Percentiles rank a stretch among this genome's conserved stretches.
These are phyloP conservation scores for Cyberlindnera saturnus DNA, from an alignment of 805 yeast species.

Conservation along the genomic window DNA sequence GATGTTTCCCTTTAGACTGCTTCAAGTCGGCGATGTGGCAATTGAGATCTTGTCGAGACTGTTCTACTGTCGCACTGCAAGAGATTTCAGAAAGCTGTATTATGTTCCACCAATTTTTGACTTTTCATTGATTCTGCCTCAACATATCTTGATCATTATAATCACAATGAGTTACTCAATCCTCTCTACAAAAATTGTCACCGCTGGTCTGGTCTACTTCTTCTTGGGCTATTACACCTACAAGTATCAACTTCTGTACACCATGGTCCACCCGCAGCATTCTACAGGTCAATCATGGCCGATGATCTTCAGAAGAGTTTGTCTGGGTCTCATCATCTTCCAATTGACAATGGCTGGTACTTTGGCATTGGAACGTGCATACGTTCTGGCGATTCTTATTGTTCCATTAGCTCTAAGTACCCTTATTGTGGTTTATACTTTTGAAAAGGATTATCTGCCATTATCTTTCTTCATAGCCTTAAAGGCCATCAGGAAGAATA, in stretches of 20 bases:
- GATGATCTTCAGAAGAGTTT: slow-evolving; percentile 73
- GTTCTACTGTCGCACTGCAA: slow-evolving; percentile 63
- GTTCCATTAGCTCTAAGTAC: slow-evolving; percentile 74
- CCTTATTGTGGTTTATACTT: slow-evolving; percentile 63
- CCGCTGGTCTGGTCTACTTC: slow-evolving; percentile 83
- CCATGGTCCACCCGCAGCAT: slow-evolving; percentile 93
- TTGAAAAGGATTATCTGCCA: slow-evolving; percentile 78
- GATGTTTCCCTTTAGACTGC: slow-evolving; percentile 78
- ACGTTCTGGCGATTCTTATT: slow-evolving; percentile 61
- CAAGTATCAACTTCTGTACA: slow-evolving; percentile 84
- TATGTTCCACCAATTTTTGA: slow-evolving; percentile 83
- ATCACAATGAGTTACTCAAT: slow-evolving; percentile 86
- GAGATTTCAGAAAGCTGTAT: slow-evolving; percentile 70
- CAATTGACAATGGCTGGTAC: slow-evolving; percentile 95
- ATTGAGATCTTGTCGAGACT: slow-evolving; percentile 60
- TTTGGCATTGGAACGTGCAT: slow-evolving; percentile 75
- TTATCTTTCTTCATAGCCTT: slow-evolving; percentile 82
- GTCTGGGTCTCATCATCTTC: slow-evolving; percentile 73
- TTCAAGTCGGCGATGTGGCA: slow-evolving; percentile 72
- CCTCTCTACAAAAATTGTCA: slow-evolving; percentile 79
- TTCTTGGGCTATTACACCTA: slow-evolving; percentile 80
- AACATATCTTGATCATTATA: slow-evolving; percentile 79
- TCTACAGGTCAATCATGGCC: slow-evolving; percentile 98
- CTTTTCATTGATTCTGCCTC: slow-evolving; percentile 87
- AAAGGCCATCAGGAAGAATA: slow-evolving; percentile 47